Base-by-base conservation (phyloP, 1,139 yeast genomes). In the Meyerozyma carpophila region DNA sequence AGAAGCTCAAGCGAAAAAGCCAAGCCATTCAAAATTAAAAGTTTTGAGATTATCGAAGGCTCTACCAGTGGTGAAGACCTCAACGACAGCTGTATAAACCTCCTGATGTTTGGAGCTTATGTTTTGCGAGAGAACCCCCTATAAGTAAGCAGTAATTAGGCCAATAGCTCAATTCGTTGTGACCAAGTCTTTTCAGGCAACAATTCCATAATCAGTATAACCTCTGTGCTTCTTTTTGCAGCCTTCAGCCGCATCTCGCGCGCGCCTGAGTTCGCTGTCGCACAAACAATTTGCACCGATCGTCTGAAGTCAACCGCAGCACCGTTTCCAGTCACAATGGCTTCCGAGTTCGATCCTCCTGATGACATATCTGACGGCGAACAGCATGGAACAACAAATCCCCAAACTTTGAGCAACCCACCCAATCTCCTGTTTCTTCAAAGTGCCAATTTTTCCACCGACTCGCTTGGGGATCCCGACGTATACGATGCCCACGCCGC, bases 41-140 rank as follows among this genome's bases (percentile, higher is more conserved):
- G 77, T 45, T 84, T 82, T 62, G 93, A 85, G 54, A 62, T 86
- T 44, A 68, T 87, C 43, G 94, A 86, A 56, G 91, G 84, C 50
- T 71, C 86, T 1, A 76, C 77, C 48, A 70, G 77, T 0, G 64
- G 69, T 5, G 37, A 18, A 10, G 16, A 20, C n/a, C 63, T 80
- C 36, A 86, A 86, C 57, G 90, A 84, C 52, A 81, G 83, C 1
- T 81, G 90, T 26, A 62, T 87, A 21, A 85, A 84, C 55, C 65
- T 90, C 44, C 83, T 85, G 49, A 65, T 84, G 46, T 89, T 91
- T 59, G 93, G 85, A 52, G 83, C 93, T 1, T 79, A 82, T 41
- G 70, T 80, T 11, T 88, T 88, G 39, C 77, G 73, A 50, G 83
- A 81, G 54, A 86, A 87, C 53, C 91, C 90, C 10, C 34, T 16